Conservation (phyloP, 176 grass and related monocot genomes). For the Ananas comosus region DNA sequence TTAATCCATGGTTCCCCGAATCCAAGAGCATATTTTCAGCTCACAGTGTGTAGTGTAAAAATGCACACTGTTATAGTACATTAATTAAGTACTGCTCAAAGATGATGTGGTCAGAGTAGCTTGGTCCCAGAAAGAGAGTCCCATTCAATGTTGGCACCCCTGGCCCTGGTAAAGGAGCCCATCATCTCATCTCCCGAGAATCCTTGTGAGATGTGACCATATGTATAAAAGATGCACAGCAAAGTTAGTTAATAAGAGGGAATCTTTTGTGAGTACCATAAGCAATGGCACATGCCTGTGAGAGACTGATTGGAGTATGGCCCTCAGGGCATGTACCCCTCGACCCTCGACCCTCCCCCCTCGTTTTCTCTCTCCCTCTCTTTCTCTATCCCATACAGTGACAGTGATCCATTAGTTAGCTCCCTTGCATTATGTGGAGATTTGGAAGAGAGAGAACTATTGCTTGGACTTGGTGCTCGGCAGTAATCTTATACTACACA, state of each 20-base stretch:
- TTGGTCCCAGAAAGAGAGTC: neutral
- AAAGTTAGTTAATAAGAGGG: conserved; percentile 21
- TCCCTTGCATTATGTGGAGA: too few species aligned
- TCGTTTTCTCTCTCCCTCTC: neutral
- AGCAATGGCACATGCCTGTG: neutral
- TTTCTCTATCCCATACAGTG: neutral
- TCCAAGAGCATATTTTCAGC: too few species aligned
- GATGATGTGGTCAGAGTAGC: neutral
- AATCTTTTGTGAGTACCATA: conserved; percentile 34
- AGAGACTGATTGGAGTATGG: neutral
- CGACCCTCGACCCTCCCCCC: neutral
- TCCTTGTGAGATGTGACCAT: neutral
- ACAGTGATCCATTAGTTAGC: too few species aligned
- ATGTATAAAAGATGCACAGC: conserved; percentile 10
- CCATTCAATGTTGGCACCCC: neutral
- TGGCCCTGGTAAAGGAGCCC: neutral
- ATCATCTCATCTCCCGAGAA: neutral
- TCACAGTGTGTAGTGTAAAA: too few species aligned
- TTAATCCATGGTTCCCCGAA: too few species aligned
- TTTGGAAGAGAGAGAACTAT: too few species aligned
- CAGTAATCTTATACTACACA: too few species aligned
- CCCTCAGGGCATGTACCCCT: neutral
- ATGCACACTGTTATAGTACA: too few species aligned
- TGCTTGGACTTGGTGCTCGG: too few species aligned
- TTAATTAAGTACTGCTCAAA: neutral